These are phyloP conservation scores for Backusella morwellensis DNA, from an alignment of 192 early-diverging fungal species.

Conservation along the genomic window DNA sequence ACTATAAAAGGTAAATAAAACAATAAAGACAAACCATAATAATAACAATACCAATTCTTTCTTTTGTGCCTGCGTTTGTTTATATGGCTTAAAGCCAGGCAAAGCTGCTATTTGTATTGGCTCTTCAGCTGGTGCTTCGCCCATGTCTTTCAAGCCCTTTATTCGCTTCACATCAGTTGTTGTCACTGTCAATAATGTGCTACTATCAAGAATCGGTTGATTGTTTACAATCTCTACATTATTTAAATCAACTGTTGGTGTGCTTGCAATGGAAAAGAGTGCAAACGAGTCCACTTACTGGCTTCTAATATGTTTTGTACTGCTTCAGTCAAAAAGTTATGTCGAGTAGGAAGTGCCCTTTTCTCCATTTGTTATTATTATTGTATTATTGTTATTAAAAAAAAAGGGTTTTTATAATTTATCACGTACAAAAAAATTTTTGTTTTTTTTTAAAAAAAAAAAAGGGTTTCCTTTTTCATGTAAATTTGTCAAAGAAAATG, in stretches of 20 bases:
- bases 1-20: not conserved
- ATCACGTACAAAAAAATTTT: not conserved
- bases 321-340: constrained; percentile 20
- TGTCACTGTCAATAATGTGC: not conserved
- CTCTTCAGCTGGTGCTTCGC: not conserved
- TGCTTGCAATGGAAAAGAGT: not conserved
- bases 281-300: not conserved
- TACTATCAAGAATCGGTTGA: not conserved
- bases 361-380: constrained; percentile 4
- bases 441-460: not conserved
- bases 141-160: not conserved
- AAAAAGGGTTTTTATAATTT: not conserved
- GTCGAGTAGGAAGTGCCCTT: constrained; percentile 14
- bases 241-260: not conserved
- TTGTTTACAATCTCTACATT: not conserved
- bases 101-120: not conserved
- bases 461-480: not conserved
- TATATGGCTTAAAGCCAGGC: not conserved
- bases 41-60: not conserved
- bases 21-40: not conserved
- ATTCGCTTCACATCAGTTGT: not conserved
- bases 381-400: not conserved
- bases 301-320: constrained; percentile 12
- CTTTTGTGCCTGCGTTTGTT: not conserved
- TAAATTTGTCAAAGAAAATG: not conserved